Percentiles rank a stretch among this genome's conserved stretches.
Evolutionary conservation across 306 rosid species (phyloP).

Genomic region (Hippophae gyantsensis): DNA sequence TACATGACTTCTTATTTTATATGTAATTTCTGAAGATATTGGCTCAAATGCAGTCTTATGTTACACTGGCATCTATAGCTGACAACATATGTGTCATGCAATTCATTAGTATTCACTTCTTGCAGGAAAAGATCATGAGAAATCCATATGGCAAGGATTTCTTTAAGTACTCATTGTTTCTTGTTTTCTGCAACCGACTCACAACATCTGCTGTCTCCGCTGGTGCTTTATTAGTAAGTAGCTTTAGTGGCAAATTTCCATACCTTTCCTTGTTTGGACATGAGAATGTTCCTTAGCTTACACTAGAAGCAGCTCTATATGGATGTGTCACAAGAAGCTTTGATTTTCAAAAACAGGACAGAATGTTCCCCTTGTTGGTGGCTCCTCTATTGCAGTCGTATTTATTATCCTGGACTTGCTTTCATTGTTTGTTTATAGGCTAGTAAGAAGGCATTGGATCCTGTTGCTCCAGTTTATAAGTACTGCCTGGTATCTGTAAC

Average conservation of each 20-base stretch:
- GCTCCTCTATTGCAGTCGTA: neutral
- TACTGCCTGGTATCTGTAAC: slow-evolving; percentile 72
- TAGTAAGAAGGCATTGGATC: slow-evolving; percentile 65
- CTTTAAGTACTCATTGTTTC: slow-evolving; percentile 71
- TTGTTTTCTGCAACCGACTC: slow-evolving; percentile 92
- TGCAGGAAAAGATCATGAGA: slow-evolving; percentile 98
- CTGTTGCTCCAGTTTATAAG: slow-evolving; percentile 87
- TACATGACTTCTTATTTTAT: neutral
- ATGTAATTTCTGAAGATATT: neutral
- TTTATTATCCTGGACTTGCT: neutral
- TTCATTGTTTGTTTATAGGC: slow-evolving; percentile 29
- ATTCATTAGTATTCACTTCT: slow-evolving; percentile 7
- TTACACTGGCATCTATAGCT: too few relatives aligned
- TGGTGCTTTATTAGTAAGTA: slow-evolving; percentile 59
- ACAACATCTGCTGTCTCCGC: slow-evolving; percentile 50
- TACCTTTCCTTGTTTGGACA: neutral
- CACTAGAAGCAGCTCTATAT: neutral
- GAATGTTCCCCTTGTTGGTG: too few relatives aligned
- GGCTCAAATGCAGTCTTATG: neutral
- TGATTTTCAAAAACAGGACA: too few relatives aligned
- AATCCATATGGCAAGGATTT: slow-evolving; percentile 79
- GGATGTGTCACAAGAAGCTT: too few relatives aligned
- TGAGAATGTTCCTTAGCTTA: neutral
- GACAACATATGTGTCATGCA: neutral
- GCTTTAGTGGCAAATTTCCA: neutral